Evolutionary conservation across 768 basidiomycete species (phyloP).

Genomic region (Leccinum rimulosum): DNA sequence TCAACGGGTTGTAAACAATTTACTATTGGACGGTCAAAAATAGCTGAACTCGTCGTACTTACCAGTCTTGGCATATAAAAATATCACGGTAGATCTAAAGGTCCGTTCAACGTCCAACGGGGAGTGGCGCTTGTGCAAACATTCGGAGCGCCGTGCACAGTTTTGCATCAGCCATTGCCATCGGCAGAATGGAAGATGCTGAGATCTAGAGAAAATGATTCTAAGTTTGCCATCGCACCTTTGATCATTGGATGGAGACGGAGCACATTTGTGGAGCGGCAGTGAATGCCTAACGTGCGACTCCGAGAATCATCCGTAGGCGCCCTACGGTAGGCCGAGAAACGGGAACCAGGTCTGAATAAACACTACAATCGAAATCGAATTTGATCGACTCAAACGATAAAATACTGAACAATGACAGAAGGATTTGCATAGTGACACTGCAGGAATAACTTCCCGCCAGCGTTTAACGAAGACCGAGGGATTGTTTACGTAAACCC

Average conservation of each 20-base stretch:
- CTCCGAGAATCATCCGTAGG: neutral
- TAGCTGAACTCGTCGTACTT: neutral
- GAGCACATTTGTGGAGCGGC: neutral
- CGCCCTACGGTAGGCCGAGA: neutral
- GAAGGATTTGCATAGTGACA: constrained; percentile 7
- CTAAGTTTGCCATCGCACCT: constrained; percentile 1
- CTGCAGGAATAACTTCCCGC: constrained; percentile 1
- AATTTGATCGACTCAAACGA: constrained; percentile 8
- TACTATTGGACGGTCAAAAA: neutral
- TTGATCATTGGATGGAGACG: constrained; percentile 2
- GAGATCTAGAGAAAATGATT: neutral
- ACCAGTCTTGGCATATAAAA: neutral
- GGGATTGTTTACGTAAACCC: neutral
- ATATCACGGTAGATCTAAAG: neutral
- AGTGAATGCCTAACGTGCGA: neutral
- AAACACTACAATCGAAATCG: neutral
- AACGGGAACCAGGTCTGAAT: neutral
- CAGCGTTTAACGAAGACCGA: neutral
- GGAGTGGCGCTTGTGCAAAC: neutral
- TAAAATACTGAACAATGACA: neutral
- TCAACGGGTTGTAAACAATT: neutral
- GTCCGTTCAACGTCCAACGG: neutral
- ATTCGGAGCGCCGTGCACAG: neutral
- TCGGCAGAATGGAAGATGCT: neutral
- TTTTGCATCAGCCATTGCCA: neutral